Evolutionary conservation across 1,284 basidiomycete species (phyloP).

Genomic region (Marasmius fiardii): DNA sequence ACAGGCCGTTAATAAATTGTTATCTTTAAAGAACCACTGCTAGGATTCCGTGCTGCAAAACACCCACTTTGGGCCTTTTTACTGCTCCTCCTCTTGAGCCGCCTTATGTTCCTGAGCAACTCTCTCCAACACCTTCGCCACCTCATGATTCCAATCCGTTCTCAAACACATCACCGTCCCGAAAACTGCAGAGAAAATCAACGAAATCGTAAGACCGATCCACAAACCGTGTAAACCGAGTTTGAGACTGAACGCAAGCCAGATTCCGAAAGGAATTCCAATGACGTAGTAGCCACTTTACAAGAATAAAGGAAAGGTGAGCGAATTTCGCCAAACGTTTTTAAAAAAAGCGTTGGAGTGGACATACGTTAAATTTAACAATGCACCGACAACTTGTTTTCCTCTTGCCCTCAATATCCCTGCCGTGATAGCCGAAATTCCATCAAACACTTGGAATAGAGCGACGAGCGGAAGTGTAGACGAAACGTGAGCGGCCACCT

Average conservation of each 20-base stretch:
- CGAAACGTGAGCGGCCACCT: slow-evolving; percentile 64
- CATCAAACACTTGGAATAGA: slow-evolving; percentile 82
- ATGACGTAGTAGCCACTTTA: slow-evolving; percentile 65
- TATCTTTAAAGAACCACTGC: too few species aligned
- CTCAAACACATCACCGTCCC: slow-evolving; percentile 48
- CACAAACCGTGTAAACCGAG: slow-evolving; percentile 60
- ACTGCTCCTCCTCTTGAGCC: neutral
- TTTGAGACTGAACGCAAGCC: slow-evolving; percentile 52
- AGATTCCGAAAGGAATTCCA: slow-evolving; percentile 63
- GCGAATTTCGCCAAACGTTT: too few species aligned
- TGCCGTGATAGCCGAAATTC: slow-evolving; percentile 61
- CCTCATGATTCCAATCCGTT: slow-evolving; percentile 65
- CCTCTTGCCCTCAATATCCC: slow-evolving; percentile 80
- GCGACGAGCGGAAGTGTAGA: slow-evolving; percentile 74
- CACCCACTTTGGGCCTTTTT: neutral
- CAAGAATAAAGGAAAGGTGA: slow-evolving; percentile 3
- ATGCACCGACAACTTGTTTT: slow-evolving; percentile 41
- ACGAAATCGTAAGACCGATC: slow-evolving; percentile 61
- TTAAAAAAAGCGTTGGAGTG: neutral
- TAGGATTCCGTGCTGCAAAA: too few species aligned
- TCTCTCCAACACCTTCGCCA: slow-evolving; percentile 52
- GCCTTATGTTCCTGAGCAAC: slow-evolving; percentile 30
- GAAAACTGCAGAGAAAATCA: slow-evolving; percentile 48
- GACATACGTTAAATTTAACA: slow-evolving; percentile 25
- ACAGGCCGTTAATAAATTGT: too few species aligned